Conservation (phyloP, 306 rosid species). For the Sesbania bispinosa region DNA sequence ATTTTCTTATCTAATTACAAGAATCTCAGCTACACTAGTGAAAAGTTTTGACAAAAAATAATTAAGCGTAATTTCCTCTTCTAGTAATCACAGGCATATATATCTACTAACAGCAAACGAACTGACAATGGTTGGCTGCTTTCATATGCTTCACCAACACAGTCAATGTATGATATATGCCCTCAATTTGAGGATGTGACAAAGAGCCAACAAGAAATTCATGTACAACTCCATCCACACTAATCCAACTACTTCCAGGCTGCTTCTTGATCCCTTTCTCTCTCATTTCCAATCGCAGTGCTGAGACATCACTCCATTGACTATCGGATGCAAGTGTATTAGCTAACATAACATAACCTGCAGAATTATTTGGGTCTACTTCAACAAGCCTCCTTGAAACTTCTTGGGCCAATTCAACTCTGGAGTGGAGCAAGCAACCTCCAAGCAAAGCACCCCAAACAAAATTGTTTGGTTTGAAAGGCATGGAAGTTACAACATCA, state of each 20-base stretch:
- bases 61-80: not conserved
- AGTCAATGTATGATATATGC: conserved; percentile 33
- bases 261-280: conserved; percentile 55
- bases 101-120: not conserved
- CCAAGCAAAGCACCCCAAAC: conserved; percentile 67
- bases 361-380: conserved; percentile 50
- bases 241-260: conserved; percentile 65
- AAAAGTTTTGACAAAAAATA: not conserved
- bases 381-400: conserved; percentile 55
- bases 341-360: conserved; percentile 60
- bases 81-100: not conserved
- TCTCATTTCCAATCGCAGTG: conserved; percentile 49
- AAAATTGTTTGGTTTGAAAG: conserved; percentile 54
- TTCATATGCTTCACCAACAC: conserved; percentile 52
- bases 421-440: conserved; percentile 60
- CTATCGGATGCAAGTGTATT: conserved; percentile 52
- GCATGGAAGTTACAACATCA: conserved; percentile 45
- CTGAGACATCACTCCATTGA: conserved; percentile 47
- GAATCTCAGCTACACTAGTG: no score
- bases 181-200: conserved; percentile 42
- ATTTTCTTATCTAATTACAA: no score
- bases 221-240: conserved; percentile 52
- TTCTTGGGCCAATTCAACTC: conserved; percentile 45
- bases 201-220: conserved; percentile 50
- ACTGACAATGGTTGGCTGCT: conserved; percentile 19